These are phyloP conservation scores for Mrakia blollopis DNA, from an alignment of 768 basidiomycete genomes.

Conservation along the genomic window DNA sequence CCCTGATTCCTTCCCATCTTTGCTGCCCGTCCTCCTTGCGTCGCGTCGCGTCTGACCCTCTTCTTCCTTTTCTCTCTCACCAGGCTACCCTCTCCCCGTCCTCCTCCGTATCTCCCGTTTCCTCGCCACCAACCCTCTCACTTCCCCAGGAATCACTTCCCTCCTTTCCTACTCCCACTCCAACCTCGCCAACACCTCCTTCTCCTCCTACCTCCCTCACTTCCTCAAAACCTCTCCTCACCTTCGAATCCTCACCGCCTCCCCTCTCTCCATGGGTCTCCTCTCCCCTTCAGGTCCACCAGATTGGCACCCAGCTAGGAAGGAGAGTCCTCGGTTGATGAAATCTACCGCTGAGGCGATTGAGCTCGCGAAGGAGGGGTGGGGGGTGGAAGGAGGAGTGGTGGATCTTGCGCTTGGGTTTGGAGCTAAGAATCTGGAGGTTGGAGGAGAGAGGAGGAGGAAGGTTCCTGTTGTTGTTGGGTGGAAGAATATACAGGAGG, in stretches of 20 bases:
- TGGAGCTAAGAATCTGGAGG: conserved; percentile 38
- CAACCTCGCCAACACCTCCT: conserved; percentile 40
- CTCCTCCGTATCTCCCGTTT: conserved; percentile 42
- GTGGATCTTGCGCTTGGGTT: conserved; percentile 42
- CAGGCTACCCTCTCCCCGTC: conserved; percentile 43
- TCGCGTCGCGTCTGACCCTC: too few species aligned
- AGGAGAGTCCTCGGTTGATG: conserved; percentile 8
- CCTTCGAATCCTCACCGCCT: conserved; percentile 15
- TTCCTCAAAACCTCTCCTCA: too few species aligned
- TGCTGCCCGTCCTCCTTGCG: not conserved
- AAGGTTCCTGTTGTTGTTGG: conserved; percentile 43
- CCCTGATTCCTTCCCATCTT: not conserved
- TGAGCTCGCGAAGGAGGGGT: conserved; percentile 32
- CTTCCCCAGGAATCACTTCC: conserved; percentile 38
- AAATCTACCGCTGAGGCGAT: conserved; percentile 6
- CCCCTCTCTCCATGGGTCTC: conserved; percentile 44
- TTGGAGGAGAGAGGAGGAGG: conserved; percentile 27
- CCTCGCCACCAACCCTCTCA: conserved; percentile 27
- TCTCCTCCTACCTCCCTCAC: conserved; percentile 38
- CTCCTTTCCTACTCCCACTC: conserved; percentile 44
- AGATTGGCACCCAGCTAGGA: conserved; percentile 42
- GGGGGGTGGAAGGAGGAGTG: conserved; percentile 34
- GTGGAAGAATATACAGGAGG: conserved; percentile 40
- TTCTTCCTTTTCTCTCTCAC: too few species aligned
- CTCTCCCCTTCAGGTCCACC: conserved; percentile 39